Evolutionary conservation across 2,329 filamentous ascomycete species (phyloP), one percentile per base, ranked within the genome.

Genomic region (Parasarocladium wereldwijsianum): DNA sequence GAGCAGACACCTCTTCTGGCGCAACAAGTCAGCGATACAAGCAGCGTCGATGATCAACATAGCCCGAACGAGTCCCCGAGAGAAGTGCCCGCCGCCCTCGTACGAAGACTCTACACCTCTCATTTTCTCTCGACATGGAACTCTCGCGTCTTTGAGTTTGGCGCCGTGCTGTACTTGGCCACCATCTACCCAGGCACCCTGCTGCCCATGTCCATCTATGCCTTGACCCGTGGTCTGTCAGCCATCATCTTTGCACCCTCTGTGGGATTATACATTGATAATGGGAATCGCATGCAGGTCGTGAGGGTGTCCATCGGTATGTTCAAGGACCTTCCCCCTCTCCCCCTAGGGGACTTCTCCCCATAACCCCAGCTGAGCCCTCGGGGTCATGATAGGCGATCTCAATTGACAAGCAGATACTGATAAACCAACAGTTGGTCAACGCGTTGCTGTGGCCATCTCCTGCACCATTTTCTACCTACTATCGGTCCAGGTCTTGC

Each of bases 171-270:
- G 5, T 75, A 65, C 45, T 54, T 75, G 8, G 66, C 68, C 0
- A 48, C 57, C 1, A 59, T 69, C 26, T 75, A 60, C 39, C 65
- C 65, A 0, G 51, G 58, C 1, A 80, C 75, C 0, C 53, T 84
- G 14, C 57, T 78, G 14, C 76, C 70, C 20, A 62, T 75, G 33
- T 81, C 76, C 0, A 52, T 76, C n/a, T 84, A 83, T 42, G 77
- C 77, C 0, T 51, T 83, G 6, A 55, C 63, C 5, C 66, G 78
- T 14, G 62, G 67, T 5, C 50, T 59, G 0, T 57, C 70, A 1
- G 73, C 72, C 0, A 64, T 76, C 4, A 17, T 71, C 1, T 52
- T 80, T 6, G 66, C 74, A 0, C 65, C 69, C 9, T 55, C 55
- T 26, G 47, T 83, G 5, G 78, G 78, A 2, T 42, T 45, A 2